Percentiles rank a stretch among this genome's conserved stretches.
These are phyloP conservation scores for Teunomyces kruisii DNA, from an alignment of 805 yeast genomes.

Conservation along the genomic window DNA sequence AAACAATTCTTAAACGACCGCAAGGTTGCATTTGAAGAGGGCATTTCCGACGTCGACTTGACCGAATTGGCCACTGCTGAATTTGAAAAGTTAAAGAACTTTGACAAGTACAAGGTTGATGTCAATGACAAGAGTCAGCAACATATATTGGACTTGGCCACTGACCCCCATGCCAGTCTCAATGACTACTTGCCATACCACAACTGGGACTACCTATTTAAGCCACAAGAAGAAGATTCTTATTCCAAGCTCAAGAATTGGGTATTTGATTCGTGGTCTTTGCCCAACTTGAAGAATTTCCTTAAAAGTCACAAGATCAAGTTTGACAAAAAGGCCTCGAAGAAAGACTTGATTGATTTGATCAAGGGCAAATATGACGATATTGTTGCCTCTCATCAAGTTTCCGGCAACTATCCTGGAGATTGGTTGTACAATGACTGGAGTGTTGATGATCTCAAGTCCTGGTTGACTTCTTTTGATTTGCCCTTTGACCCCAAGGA, in stretches of 20 bases:
- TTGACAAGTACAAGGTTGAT: slow-evolving; percentile 8
- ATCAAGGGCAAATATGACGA: slow-evolving; percentile 43
- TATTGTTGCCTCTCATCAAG: slow-evolving; percentile 34
- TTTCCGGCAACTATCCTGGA: slow-evolving; percentile 49
- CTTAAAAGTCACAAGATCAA: slow-evolving; percentile 31
- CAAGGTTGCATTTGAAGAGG: slow-evolving; percentile 20
- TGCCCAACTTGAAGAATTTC: slow-evolving; percentile 28
- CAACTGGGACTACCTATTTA: slow-evolving; percentile 16
- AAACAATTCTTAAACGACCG: slow-evolving; percentile 29
- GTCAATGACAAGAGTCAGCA: slow-evolving; percentile 13
- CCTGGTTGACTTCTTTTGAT: slow-evolving; percentile 50
- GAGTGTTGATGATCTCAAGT: slow-evolving; percentile 48
- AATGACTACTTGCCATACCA: slow-evolving; percentile 15
- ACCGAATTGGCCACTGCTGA: slow-evolving; percentile 25
- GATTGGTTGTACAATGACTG: slow-evolving; percentile 54
- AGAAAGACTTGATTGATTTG: slow-evolving; percentile 40
- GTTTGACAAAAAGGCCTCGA: slow-evolving; percentile 21
- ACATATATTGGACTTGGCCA: slow-evolving; percentile 14
- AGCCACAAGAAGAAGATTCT: slow-evolving; percentile 1
- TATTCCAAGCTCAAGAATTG: slow-evolving; percentile 31
- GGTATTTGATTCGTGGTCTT: slow-evolving; percentile 51
- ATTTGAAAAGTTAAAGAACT: slow-evolving; percentile 18
- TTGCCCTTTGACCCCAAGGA: slow-evolving; percentile 33
- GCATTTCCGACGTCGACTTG: slow-evolving; percentile 20
- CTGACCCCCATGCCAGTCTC: slow-evolving; percentile 14